Evolutionary conservation across 2,329 filamentous ascomycete species (phyloP).

Genomic region (Ceratocystis papillata): DNA sequence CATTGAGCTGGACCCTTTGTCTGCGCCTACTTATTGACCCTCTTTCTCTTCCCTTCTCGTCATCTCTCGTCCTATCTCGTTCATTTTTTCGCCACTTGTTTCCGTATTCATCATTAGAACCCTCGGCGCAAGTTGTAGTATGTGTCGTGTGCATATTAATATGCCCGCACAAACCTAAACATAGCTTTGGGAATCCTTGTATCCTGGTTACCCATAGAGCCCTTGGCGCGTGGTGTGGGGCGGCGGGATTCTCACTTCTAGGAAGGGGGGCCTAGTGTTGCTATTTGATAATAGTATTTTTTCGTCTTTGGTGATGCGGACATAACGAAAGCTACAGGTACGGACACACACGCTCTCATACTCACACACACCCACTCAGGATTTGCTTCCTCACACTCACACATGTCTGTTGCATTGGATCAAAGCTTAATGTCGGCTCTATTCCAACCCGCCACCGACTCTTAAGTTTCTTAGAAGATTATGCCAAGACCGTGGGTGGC

Average conservation of each 20-base stretch:
- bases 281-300: no score
- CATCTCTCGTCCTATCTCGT: neutral
- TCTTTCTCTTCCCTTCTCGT: neutral
- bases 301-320: no score
- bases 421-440: neutral
- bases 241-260: neutral
- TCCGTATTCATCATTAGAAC: neutral
- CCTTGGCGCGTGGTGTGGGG: neutral
- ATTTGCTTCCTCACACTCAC: neutral
- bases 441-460: neutral
- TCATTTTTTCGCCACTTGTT: neutral
- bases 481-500: neutral
- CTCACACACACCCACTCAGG: neutral
- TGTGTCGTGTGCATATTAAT: constrained; percentile 9
- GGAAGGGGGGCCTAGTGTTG: no score
- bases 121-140: neutral
- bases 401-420: neutral
- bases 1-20: constrained; percentile 1
- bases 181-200: neutral
- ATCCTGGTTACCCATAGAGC: neutral
- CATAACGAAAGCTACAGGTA: no score
- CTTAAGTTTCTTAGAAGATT: neutral
- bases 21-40: neutral
- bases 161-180: constrained; percentile 2
- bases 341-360: neutral